These are phyloP conservation scores for Coniochaeta sp. DNA, from an alignment of 2,329 filamentous ascomycete species.

Conservation along the genomic window DNA sequence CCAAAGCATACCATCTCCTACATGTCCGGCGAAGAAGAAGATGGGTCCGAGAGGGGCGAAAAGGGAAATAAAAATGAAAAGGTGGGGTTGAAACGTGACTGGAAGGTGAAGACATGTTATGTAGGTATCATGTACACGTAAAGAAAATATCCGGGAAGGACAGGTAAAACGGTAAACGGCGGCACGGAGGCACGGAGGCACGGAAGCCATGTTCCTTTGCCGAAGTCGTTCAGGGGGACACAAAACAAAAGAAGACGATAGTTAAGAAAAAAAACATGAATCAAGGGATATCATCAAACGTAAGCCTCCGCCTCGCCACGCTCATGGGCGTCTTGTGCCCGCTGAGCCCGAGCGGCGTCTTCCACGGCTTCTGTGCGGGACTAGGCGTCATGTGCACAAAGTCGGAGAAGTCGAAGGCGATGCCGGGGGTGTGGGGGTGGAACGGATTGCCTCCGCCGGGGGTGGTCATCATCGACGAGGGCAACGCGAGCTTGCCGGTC, in stretches of 20 bases:
- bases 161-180: background rate
- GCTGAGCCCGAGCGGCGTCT: slow-evolving; percentile 59
- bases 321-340: slow-evolving; percentile 50
- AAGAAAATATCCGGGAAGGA: background rate
- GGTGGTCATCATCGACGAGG: slow-evolving; percentile 84
- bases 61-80: background rate
- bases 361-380: slow-evolving; percentile 85
- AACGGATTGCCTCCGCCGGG: slow-evolving; percentile 60
- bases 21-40: background rate
- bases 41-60: no score
- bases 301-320: slow-evolving; percentile 67
- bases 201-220: background rate
- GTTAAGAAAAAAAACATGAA: background rate
- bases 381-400: slow-evolving; percentile 97
- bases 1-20: background rate
- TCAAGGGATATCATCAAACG: slow-evolving; percentile 58
- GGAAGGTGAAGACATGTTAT: background rate
- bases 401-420: slow-evolving; percentile 86
- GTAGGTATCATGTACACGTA: slow-evolving; percentile 2
- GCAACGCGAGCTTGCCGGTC: slow-evolving; percentile 47
- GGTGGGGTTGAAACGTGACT: background rate
- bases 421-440: slow-evolving; percentile 71
- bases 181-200: no score
- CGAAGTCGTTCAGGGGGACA: background rate
- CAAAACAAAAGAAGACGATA: slow-evolving; percentile 2